Conservation (phyloP, 805 yeast species). For the Schwanniomyces pseudopolymorphus region DNA sequence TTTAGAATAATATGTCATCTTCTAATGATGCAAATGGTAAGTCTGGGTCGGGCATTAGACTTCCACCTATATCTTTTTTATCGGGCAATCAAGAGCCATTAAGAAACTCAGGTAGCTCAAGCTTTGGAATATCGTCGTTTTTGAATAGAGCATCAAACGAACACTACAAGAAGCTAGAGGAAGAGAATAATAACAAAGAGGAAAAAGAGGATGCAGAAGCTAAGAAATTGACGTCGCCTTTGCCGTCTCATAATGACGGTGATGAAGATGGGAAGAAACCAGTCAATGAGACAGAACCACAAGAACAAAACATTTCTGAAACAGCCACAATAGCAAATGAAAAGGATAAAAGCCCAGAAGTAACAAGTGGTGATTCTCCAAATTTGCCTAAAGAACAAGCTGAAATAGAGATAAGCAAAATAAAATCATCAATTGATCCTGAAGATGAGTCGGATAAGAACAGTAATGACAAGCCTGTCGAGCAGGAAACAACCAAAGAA, state of each 20-base stretch:
- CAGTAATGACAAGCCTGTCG: background rate
- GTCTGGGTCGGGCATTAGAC: slow-evolving; percentile 8
- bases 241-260: background rate
- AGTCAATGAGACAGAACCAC: background rate
- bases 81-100: slow-evolving; percentile 11
- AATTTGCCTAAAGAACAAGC: background rate
- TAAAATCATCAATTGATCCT: slow-evolving; percentile 2
- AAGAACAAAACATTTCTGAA: background rate
- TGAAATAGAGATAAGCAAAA: slow-evolving; percentile 2
- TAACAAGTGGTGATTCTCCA: background rate
- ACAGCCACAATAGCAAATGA: background rate
- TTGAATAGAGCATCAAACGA: slow-evolving; percentile 10
- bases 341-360: background rate
- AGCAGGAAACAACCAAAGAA: background rate
- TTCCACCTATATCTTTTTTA: slow-evolving; percentile 26
- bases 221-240: background rate
- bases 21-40: slow-evolving; percentile 3
- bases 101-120: slow-evolving; percentile 5
- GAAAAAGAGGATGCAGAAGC: background rate
- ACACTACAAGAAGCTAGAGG: slow-evolving; percentile 2
- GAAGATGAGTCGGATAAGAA: background rate
- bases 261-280: background rate
- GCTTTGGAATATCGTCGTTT: slow-evolving; percentile 17
- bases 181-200: background rate
- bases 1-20: slow-evolving; percentile 5